Evolutionary conservation across 2,329 filamentous ascomycete genomes (phyloP), one percentile per base, ranked within the genome.

Genomic region (Sporothrix mexicana): DNA sequence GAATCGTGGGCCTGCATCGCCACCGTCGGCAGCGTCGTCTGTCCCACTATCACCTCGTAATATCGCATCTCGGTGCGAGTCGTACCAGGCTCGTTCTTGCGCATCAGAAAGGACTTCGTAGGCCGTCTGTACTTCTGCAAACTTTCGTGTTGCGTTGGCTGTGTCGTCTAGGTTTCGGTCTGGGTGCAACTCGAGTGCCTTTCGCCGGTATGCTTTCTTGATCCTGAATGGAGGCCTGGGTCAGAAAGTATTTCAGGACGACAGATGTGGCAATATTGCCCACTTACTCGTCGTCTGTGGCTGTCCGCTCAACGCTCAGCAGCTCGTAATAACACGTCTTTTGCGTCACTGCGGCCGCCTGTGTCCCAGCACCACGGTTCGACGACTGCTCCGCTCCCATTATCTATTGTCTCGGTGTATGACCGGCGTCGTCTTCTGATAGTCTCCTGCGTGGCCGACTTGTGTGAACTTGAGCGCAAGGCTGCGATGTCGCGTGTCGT

Each of bases 21-120:
- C 81, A 43, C 81, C 84, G 43, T 81, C 80, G 73, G 79, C 78
- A 15, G 77, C 78, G 17, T 77, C 78, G 61, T 81, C 81, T 36
- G 81, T 77, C 45, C 80, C 80, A 57, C 82, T 84, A 45, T 90
- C 88, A 53, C 91, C 92, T 43, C 88, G 88, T 75, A 98, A 84
- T 74, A 98, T 97, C 69, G 92, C 90, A 77, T 94, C 91, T 74
- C 94, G 91, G 80, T 99, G 96, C 2, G 94, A 94, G 82, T 99
- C 95, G 83, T 99, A 99, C 96, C 96, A 99, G 45, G 95, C 92
- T 77, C 96, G 90, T 81, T 99, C 96, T 80, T 99, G 95, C 12
- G 94, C 91, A 80, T 99, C 96, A 1, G 95, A 97, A 0, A 99
- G 88, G n/a, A 99, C 90, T 81, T 98, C 94, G 80, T 99, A 97